These are phyloP conservation scores for Penicillium sp. DNA, from an alignment of 2,329 filamentous ascomycete species.

Conservation along the genomic window DNA sequence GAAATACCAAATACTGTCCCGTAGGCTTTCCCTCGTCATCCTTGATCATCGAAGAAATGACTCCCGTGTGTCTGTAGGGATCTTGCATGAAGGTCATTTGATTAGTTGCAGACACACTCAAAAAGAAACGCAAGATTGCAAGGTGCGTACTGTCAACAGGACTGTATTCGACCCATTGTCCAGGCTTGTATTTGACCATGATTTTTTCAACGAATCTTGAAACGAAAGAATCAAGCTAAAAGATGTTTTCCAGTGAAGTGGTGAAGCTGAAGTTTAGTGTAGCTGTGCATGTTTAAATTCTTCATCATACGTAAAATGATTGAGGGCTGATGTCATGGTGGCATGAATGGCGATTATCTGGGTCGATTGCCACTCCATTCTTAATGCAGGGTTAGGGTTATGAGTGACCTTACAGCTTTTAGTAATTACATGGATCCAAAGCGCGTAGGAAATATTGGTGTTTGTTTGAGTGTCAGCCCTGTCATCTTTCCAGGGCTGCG, in stretches of 20 bases:
- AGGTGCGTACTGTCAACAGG: constrained; percentile 8
- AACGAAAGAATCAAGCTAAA: background rate
- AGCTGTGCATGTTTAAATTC: background rate
- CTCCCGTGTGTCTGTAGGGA: constrained; percentile 12
- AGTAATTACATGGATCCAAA: background rate
- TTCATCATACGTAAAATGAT: background rate
- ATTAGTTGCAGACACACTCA: background rate
- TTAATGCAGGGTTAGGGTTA: background rate
- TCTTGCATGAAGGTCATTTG: background rate
- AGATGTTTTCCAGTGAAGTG: background rate
- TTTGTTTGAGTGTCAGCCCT: too few relatives aligned
- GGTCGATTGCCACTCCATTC: background rate
- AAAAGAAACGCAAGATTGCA: background rate
- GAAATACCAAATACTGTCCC: constrained; percentile 10
- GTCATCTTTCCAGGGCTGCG: too few relatives aligned
- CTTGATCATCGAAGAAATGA: constrained; percentile 7
- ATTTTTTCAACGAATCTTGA: background rate
- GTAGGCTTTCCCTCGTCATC: constrained; percentile 7
- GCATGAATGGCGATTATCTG: background rate
- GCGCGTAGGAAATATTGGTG: too few relatives aligned
- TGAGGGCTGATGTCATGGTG: constrained; percentile 9
- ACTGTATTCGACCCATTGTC: constrained; percentile 15
- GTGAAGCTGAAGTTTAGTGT: background rate
- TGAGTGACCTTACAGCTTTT: background rate
- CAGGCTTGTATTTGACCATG: constrained; percentile 11